phyloP scores from a whole-genome alignment of 2,329 filamentous ascomycete species.

The Ophiostoma tasmaniense region DNA sequence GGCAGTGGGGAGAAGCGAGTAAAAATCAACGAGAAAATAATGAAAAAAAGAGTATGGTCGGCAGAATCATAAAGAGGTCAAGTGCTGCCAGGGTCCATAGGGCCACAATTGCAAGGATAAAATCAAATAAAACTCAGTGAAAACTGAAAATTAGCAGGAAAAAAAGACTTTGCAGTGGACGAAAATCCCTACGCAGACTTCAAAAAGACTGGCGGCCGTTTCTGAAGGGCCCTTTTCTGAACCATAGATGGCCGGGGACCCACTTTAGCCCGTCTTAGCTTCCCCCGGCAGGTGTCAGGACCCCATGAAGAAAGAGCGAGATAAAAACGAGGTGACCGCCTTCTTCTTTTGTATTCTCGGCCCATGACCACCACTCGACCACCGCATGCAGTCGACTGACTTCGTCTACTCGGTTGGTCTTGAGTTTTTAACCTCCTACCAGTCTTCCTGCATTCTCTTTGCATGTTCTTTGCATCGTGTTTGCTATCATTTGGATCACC shows the following conservation, averaged over 20 bases:
- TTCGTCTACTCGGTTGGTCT: background rate
- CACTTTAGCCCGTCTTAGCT: slow-evolving; percentile 14
- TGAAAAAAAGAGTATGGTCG: background rate
- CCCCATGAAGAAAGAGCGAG: slow-evolving; percentile 1
- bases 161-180: background rate
- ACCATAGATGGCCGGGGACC: background rate
- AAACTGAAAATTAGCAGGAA: background rate
- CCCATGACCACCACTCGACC: slow-evolving; percentile 1
- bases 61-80: background rate
- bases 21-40: background rate
- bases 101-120: background rate
- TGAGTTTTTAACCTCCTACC: background rate
- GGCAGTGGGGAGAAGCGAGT: background rate
- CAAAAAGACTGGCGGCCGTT: background rate
- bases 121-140: background rate
- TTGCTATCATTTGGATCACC: background rate
- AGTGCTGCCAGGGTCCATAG: background rate
- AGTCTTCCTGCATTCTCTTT: background rate
- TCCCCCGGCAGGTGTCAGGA: slow-evolving; percentile 1
- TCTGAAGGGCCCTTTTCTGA: background rate
- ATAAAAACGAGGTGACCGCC: slow-evolving; percentile 7
- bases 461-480: background rate
- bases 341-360: slow-evolving; percentile 2
- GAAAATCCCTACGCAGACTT: background rate
- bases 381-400: background rate